Percentiles rank a stretch among this genome's conserved stretches.
These are phyloP conservation scores for Luzula sylvatica DNA, from an alignment of 176 grass and related monocot species.

Conservation along the genomic window DNA sequence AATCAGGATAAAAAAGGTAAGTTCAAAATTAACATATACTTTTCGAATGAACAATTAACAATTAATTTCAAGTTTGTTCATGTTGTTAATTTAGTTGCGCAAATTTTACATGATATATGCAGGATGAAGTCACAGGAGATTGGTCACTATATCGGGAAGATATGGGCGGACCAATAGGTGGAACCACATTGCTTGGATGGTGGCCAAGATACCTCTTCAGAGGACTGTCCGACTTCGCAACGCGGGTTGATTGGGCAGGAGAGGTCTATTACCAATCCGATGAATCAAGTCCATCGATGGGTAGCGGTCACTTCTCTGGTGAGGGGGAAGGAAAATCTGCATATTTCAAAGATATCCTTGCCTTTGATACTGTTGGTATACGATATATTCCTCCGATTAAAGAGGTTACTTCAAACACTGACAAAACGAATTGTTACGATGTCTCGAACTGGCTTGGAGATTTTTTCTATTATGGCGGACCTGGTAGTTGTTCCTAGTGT, in stretches of 20 bases:
- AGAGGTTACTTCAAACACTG: not conserved
- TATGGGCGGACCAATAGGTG: not conserved
- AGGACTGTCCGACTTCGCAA: not conserved
- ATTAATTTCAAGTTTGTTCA: too few species aligned
- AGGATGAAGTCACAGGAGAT: constrained; percentile 31
- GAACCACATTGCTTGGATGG: constrained; percentile 17
- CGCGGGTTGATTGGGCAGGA: constrained; percentile 2
- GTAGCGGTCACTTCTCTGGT: constrained; percentile 23
- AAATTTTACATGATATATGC: not conserved
- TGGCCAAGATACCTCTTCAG: constrained; percentile 22
- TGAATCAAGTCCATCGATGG: constrained; percentile 26
- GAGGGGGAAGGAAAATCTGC: constrained; percentile 17
- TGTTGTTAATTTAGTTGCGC: too few species aligned
- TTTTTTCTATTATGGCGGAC: constrained; percentile 15
- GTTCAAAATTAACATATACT: too few species aligned
- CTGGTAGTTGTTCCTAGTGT: not conserved
- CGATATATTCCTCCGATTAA: not conserved
- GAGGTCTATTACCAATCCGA: constrained; percentile 4
- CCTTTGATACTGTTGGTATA: constrained; percentile 1
- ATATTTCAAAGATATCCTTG: constrained; percentile 16
- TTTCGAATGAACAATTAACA: not conserved
- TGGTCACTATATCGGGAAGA: constrained; percentile 34
- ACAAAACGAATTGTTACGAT: not conserved
- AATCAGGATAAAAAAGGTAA: constrained; percentile 20
- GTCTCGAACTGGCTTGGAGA: not conserved